A percentile compares a stretch with the other conserved stretches of the same genome.
Evolutionary conservation across 805 yeast species (phyloP).

Genomic region (Candida taoyuanica): DNA sequence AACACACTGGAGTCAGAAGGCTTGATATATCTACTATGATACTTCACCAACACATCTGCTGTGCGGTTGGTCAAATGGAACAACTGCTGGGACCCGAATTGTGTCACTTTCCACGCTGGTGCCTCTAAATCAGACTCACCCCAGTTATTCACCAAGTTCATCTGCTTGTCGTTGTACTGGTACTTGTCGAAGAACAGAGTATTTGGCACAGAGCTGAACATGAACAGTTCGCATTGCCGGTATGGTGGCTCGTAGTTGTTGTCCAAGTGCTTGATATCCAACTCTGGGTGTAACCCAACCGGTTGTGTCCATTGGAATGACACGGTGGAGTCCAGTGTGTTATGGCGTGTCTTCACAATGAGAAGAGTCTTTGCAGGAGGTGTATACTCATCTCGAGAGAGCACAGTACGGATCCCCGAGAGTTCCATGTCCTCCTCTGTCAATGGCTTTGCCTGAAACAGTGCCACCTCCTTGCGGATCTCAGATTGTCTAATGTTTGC

Average conservation of each 20-base stretch:
- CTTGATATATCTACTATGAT: slow-evolving; percentile 48
- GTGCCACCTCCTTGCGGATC: slow-evolving; percentile 23
- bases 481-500: slow-evolving; percentile 9
- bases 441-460: slow-evolving; percentile 17
- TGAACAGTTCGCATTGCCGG: slow-evolving; percentile 38
- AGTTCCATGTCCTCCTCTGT: slow-evolving; percentile 20
- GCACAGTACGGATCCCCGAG: slow-evolving; percentile 20
- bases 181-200: slow-evolving; percentile 50
- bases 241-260: slow-evolving; percentile 9
- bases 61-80: slow-evolving; percentile 29
- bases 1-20: slow-evolving; percentile 30
- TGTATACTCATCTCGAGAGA: slow-evolving; percentile 12
- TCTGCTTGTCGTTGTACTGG: slow-evolving; percentile 37
- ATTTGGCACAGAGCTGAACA: slow-evolving; percentile 40
- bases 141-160: slow-evolving; percentile 37
- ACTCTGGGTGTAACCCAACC: slow-evolving; percentile 35
- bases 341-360: slow-evolving; percentile 24
- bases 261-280: slow-evolving; percentile 16
- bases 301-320: slow-evolving; percentile 24
- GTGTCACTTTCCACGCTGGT: slow-evolving; percentile 43
- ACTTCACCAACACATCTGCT: slow-evolving; percentile 33
- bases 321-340: slow-evolving; percentile 4
- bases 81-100: slow-evolving; percentile 46
- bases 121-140: slow-evolving; percentile 56
- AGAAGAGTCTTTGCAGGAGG: slow-evolving; percentile 24